phyloP scores from a whole-genome alignment of 2,329 filamentous ascomycete species.

The Neonectria sp. region DNA sequence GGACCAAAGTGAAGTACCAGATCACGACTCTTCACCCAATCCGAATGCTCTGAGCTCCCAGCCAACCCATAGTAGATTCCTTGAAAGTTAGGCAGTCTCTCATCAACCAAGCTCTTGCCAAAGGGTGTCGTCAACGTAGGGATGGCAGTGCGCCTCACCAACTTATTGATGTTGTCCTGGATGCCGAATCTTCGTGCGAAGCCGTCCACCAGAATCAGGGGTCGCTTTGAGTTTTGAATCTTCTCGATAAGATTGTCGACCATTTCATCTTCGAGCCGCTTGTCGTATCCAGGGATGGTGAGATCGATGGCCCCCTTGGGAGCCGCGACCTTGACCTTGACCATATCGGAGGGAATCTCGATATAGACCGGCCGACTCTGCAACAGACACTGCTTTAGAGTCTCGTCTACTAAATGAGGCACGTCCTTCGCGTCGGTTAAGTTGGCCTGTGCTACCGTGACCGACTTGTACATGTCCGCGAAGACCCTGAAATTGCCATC shows the following conservation, averaged over 20 bases:
- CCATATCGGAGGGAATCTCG: constrained; percentile 22
- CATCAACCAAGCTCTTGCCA: constrained; percentile 66
- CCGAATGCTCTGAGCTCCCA: neutral
- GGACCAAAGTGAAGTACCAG: constrained; percentile 31
- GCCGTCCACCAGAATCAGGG: constrained; percentile 68
- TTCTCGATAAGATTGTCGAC: constrained; percentile 36
- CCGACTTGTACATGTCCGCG: constrained; percentile 61
- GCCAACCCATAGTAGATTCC: constrained; percentile 57
- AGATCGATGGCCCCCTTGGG: neutral
- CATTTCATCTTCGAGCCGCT: neutral
- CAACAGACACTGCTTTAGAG: constrained; percentile 1
- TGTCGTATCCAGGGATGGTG: neutral
- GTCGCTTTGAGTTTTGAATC: constrained; percentile 61
- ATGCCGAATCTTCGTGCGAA: constrained; percentile 61
- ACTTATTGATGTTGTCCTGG: constrained; percentile 56
- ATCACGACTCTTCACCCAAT: constrained; percentile 19
- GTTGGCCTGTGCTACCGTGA: constrained; percentile 63
- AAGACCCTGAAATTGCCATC: constrained; percentile 68
- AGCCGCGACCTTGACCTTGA: constrained; percentile 5
- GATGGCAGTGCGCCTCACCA: constrained; percentile 60
- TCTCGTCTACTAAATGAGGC: constrained; percentile 8
- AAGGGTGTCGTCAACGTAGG: constrained; percentile 64
- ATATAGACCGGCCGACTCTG: constrained; percentile 28
- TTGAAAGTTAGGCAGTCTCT: constrained; percentile 62
- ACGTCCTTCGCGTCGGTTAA: neutral